Base-by-base conservation (phyloP, 176 grass and related monocot genomes). In the Hyparrhenia diplandra region DNA sequence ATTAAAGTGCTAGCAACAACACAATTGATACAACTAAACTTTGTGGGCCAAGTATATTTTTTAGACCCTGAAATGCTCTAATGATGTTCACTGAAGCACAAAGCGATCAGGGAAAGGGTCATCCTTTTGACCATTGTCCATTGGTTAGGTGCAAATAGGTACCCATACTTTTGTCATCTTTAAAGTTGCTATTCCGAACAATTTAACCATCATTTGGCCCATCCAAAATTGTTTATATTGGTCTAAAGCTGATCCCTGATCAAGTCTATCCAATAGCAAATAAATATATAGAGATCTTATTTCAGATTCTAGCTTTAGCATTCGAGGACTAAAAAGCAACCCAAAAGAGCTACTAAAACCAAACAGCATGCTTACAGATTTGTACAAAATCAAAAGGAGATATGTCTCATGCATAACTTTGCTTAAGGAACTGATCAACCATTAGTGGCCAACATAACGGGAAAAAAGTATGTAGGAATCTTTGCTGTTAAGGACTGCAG, bases 61-160 rank as follows among this genome's bases (percentile, higher is more conserved):
- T n/a, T 64, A 27, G 81, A 57, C 43, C 25, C 64, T 71, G 66
- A 76, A 85, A 81, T 82, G 28, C 55, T 28, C 36, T 85, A 76
- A 75, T 62, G 52, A 76, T 61, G 69, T 36, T 69, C 25, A 75
- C 28, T 55, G 24, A 13, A 76, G 59, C 57, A 76, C 14, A 89
- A 64, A 89, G 64, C 2, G 24, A 39, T 27, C 30, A 62, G 5
- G 62, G 28, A 45, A 87, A 29, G 4, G n/a, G n/a, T n/a, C 29
- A 45, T 24, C 65, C 36, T 85, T 85, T 89, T 89, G 71, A 71
- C 71, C 77, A 76, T 89, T 89, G 71, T 65, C 71, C 77, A 81
- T 76, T 10, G 13, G 27, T 71, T 76, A 69, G 55, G 71, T 76
- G 64, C 55, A 34, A 81, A 76, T 71, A 72, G 23, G 25, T 57